Base-by-base conservation (phyloP, 495 filamentous ascomycete genomes). In the Penicillium tannophilum region DNA sequence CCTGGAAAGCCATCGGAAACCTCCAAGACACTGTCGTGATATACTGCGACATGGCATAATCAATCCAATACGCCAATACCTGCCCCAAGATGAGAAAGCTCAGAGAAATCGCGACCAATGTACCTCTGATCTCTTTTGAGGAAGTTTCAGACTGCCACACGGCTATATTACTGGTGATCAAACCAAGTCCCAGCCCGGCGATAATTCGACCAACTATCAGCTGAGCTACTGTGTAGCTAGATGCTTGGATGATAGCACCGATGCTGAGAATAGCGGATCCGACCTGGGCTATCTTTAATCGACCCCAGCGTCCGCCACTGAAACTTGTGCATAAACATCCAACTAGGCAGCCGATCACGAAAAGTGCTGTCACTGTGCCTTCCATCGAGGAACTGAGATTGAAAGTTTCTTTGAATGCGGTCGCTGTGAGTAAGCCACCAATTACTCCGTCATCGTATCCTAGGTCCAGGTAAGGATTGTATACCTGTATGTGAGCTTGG, bases 241-340 rank as follows among this genome's bases (percentile, higher is more conserved):
- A 66, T 30, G 78, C 76, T 57, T 84, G 80, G 5, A 84, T 70
- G 11, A 82, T 70, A 4, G 80, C 79, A 2, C 80, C 82, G 28
- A 84, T 59, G 24, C 67, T 75, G 75, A 84, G 79, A 31, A 84
- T 75, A 0, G 67, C 64, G 5, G 79, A 75, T 14, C 78, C 79
- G 26, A 74, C 43, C 17, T 81, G 56, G 33, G 84, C 74, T 1
- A 76, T 72, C 6, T 16, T n/a, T 4, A 56, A 39, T 31, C 59
- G 43, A 10, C 54, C 59, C 41, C 48, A 58, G 26, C 43, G 49
- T 10, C 55, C 59, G 44, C 44, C 50, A 9, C 42, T 49, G 31
- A 54, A 50, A 14, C 54, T 52, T 12, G 54, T 55, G 24, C 39
- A 11, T 17, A 61, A 35, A 23, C 54, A 57, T 30, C 55, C 59